phyloP scores from a whole-genome alignment of 495 filamentous ascomycete species.

The Parachaetomium inaequale region DNA sequence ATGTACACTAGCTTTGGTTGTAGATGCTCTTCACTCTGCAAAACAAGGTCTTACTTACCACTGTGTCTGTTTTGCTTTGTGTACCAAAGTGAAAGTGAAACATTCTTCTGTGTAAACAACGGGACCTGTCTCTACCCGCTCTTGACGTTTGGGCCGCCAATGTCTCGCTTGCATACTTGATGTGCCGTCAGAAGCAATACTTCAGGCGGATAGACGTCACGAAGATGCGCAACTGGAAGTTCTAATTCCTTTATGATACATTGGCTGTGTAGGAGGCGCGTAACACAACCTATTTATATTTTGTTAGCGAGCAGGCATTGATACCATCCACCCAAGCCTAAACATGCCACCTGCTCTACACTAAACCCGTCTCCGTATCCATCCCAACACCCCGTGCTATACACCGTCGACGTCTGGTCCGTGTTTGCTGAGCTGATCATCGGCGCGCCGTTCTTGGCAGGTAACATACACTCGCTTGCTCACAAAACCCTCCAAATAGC shows the following conservation, averaged over 20 bases:
- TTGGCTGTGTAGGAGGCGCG: no score
- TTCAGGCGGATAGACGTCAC: no score
- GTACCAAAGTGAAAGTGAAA: not conserved
- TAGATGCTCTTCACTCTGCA: constrained; percentile 10
- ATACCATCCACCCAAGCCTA: no score
- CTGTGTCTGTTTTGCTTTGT: not conserved
- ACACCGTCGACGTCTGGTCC: no score
- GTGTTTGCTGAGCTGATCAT: no score
- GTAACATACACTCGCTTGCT: not conserved
- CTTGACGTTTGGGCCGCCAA: no score
- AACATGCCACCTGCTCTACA: not conserved
- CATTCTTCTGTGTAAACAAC: not conserved
- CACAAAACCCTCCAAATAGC: constrained; percentile 35
- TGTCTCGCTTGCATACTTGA: not conserved
- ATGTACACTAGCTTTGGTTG: not conserved
- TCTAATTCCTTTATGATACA: no score
- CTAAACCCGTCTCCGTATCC: not conserved
- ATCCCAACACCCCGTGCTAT: not conserved
- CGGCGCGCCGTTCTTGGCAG: no score
- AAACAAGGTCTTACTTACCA: constrained; percentile 2
- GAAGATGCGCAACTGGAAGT: no score
- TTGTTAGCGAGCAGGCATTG: no score
- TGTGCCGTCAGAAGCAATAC: no score
- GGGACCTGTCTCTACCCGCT: not conserved
- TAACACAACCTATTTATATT: no score